Evolutionary conservation across 2,329 filamentous ascomycete genomes (phyloP).

Genomic region (Penicillium digitatum): DNA sequence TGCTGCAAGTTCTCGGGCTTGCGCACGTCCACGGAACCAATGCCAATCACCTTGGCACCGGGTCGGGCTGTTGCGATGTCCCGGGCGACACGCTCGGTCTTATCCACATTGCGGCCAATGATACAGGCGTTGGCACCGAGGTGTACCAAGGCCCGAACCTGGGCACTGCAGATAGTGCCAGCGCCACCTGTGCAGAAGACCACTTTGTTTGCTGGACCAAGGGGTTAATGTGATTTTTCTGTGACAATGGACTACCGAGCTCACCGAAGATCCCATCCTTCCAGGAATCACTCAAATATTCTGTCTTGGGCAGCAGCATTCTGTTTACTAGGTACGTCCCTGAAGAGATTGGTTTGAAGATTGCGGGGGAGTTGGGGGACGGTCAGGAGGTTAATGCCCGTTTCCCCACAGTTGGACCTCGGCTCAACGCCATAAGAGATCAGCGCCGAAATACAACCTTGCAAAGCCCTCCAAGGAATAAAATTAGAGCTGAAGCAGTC

Average conservation of each 20-base stretch:
- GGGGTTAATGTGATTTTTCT: conserved; percentile 5
- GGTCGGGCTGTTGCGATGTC: conserved; percentile 75
- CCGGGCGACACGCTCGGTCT: conserved; percentile 74
- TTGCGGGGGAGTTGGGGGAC: neutral
- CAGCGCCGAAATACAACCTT: neutral
- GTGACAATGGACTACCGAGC: conserved; percentile 17
- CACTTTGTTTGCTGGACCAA: conserved; percentile 68
- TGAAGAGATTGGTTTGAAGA: neutral
- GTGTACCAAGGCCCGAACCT: conserved; percentile 85
- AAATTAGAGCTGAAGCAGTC: neutral
- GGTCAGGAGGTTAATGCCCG: conserved; percentile 1
- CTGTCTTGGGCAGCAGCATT: conserved; percentile 67
- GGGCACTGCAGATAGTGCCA: conserved; percentile 88
- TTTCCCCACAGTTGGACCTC: conserved; percentile 24
- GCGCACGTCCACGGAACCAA: conserved; percentile 72
- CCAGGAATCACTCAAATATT: conserved; percentile 81
- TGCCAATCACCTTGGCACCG: conserved; percentile 80
- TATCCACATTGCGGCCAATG: conserved; percentile 80
- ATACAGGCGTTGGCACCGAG: conserved; percentile 93
- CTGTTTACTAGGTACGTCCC: neutral
- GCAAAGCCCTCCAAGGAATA: neutral
- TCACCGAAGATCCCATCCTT: conserved; percentile 80
- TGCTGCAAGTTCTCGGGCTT: conserved; percentile 64
- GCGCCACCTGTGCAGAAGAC: conserved; percentile 94
- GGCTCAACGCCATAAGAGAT: conserved; percentile 3